A percentile compares a stretch with the other conserved stretches of the same genome.
phyloP scores from a whole-genome alignment of 306 rosid species.

The Malus domestica region DNA sequence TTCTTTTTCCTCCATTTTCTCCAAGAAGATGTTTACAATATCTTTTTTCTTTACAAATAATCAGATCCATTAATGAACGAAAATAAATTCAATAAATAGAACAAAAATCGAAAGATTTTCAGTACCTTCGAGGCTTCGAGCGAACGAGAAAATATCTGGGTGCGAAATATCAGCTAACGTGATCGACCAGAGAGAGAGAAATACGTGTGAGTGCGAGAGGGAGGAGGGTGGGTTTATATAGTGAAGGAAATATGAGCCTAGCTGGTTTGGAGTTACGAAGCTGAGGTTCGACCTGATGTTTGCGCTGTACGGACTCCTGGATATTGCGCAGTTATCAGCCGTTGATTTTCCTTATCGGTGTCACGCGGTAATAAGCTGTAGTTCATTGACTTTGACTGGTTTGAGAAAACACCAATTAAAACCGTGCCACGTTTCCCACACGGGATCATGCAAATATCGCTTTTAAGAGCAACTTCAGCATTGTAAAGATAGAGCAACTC shows the following conservation, averaged over 20 bases:
- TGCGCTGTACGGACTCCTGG: not conserved
- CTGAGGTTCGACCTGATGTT: conserved; percentile 22
- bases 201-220: not conserved
- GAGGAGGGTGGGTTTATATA: conserved; percentile 10
- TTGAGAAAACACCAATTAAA: not conserved
- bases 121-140: not conserved
- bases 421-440: not conserved
- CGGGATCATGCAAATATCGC: not conserved
- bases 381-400: not conserved
- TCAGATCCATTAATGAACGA: not conserved
- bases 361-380: not conserved
- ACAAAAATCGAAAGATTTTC: not conserved
- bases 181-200: not conserved
- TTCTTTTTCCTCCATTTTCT: not conserved
- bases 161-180: not conserved
- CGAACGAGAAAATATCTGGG: not conserved
- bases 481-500: too few species aligned
- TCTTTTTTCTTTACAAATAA: not conserved
- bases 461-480: too few species aligned
- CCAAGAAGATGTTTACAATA: not conserved
- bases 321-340: not conserved
- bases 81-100: too few species aligned
- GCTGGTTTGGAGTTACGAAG: not conserved
- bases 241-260: conserved; percentile 21
- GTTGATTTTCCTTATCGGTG: conserved; percentile 1